Conservation (phyloP, 108 stramenopile species). For the Schizochytrium sp. region DNA sequence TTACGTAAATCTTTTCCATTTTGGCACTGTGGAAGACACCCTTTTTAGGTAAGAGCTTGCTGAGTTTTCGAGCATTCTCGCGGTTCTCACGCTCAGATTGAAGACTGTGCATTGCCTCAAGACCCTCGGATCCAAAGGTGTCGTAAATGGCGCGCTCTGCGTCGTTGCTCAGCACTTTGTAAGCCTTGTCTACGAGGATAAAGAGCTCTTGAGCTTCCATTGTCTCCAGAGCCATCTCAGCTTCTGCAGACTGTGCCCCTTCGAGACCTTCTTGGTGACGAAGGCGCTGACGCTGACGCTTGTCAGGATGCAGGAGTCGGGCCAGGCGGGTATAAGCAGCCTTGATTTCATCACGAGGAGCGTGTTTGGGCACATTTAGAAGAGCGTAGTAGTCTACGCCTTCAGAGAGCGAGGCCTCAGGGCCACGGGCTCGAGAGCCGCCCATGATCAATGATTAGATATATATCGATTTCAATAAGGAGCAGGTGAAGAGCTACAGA, state of each 20-base stretch:
- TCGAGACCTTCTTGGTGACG: constrained; percentile 93
- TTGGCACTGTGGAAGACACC: neutral
- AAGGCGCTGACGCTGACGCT: constrained; percentile 88
- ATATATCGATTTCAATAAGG: no score
- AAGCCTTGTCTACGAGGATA: constrained; percentile 38
- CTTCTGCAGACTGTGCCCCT: constrained; percentile 39
- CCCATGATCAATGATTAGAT: no score
- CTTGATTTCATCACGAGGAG: constrained; percentile 87
- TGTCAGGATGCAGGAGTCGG: constrained; percentile 96
- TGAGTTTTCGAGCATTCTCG: neutral
- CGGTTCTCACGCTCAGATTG: neutral
- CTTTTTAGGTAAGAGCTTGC: neutral
- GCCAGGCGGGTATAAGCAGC: constrained; percentile 89
- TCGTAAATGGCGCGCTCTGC: constrained; percentile 88
- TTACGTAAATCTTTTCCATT: neutral
- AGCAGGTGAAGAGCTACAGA: no score
- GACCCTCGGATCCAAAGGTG: constrained; percentile 86
- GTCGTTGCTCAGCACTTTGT: constrained; percentile 79
- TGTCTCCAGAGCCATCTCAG: neutral
- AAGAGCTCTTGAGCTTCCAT: constrained; percentile 54
- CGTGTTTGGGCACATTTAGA: constrained; percentile 79
- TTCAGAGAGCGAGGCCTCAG: no score
- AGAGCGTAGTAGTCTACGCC: constrained; percentile 81
- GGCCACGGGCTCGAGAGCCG: no score
- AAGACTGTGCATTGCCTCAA: constrained; percentile 65